These are phyloP conservation scores for Cymbopogon citratus DNA, from an alignment of 176 grass and related monocot species.

Conservation along the genomic window DNA sequence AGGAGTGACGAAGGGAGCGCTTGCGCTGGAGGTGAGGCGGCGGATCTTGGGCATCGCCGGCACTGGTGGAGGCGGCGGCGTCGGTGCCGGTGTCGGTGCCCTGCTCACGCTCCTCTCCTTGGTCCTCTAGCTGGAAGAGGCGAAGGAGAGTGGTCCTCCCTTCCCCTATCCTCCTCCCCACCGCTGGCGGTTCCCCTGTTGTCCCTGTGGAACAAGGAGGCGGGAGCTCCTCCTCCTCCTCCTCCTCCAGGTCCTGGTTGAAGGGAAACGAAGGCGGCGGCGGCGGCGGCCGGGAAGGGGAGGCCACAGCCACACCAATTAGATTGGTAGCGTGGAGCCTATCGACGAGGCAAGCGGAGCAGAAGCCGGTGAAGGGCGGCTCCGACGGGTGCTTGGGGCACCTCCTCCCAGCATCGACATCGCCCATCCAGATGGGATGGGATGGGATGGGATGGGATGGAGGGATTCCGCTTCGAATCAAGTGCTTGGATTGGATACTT, in stretches of 20 bases:
- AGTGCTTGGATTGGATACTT: neutral
- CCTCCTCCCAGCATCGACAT: slow-evolving; percentile 19
- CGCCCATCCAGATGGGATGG: neutral
- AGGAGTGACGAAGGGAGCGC: slow-evolving; percentile 53
- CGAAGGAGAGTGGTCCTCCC: slow-evolving; percentile 45
- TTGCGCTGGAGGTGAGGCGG: slow-evolving; percentile 31
- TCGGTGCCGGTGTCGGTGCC: neutral
- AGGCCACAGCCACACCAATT: neutral
- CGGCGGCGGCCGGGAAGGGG: neutral
- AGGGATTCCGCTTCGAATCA: neutral
- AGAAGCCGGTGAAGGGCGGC: slow-evolving; percentile 54
- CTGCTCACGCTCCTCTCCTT: neutral
- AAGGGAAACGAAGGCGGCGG: neutral
- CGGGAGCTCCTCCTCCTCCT: neutral
- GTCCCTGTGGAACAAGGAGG: neutral
- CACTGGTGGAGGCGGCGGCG: neutral
- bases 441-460: neutral
- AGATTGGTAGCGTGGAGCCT: slow-evolving; percentile 39
- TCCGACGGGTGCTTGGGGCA: slow-evolving; percentile 51
- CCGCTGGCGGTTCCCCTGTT: neutral
- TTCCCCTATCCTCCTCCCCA: neutral
- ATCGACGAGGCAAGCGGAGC: slow-evolving; percentile 61
- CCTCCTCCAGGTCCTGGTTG: neutral
- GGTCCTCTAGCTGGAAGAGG: slow-evolving; percentile 61
- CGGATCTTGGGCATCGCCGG: slow-evolving; percentile 3